Conservation (phyloP, 441 rosid species). For the Gossypium schwendimanii region DNA sequence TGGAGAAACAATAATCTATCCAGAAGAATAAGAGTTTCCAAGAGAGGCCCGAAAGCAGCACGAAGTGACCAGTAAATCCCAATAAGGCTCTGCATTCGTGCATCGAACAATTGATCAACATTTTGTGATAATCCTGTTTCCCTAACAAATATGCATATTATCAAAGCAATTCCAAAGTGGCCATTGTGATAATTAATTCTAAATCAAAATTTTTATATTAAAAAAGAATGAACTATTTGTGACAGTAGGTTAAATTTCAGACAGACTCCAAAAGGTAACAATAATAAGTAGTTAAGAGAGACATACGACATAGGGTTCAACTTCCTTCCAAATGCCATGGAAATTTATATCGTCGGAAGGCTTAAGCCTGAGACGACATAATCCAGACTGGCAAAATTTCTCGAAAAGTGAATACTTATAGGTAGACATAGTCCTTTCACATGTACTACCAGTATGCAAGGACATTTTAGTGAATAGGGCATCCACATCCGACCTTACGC, state of each 20-base stretch:
- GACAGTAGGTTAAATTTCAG: background rate
- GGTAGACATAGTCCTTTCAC: slow-evolving; percentile 17
- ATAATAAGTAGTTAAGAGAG: slow-evolving; percentile 13
- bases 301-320: slow-evolving; percentile 55
- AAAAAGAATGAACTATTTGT: background rate
- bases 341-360: slow-evolving; percentile 43
- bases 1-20: slow-evolving; percentile 86
- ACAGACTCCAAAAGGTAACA: slow-evolving; percentile 2
- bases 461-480: slow-evolving; percentile 16
- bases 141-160: background rate
- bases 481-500: slow-evolving; percentile 15
- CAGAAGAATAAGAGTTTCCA: slow-evolving; percentile 74
- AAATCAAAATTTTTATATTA: background rate
- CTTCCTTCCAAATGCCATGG: slow-evolving; percentile 52
- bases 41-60: slow-evolving; percentile 75
- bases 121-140: background rate
- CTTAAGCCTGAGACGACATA: slow-evolving; percentile 55
- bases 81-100: slow-evolving; percentile 47
- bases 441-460: slow-evolving; percentile 15
- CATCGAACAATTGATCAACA: background rate
- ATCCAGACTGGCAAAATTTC: slow-evolving; percentile 58
- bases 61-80: slow-evolving; percentile 87
- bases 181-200: background rate
- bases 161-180: background rate
- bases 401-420: slow-evolving; percentile 45